phyloP scores from a whole-genome alignment of 441 rosid species.

The Erodium texanum region DNA sequence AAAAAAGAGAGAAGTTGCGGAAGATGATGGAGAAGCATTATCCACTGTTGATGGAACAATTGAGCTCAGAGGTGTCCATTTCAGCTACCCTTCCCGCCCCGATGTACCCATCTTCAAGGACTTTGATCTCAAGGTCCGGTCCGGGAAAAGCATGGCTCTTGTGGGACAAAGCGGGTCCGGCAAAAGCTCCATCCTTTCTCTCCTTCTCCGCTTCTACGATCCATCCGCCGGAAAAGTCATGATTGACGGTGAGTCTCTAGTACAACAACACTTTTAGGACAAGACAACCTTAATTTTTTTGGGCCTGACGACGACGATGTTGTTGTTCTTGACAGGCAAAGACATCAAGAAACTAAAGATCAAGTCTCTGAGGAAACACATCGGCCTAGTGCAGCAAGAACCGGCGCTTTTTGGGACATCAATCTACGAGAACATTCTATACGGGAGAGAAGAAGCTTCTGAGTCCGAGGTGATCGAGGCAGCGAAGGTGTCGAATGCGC shows the following conservation, averaged over 20 bases:
- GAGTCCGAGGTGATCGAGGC: slow-evolving; percentile 95
- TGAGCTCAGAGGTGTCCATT: slow-evolving; percentile 88
- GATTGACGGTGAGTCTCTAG: slow-evolving; percentile 52
- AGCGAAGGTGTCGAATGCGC: slow-evolving; percentile 86
- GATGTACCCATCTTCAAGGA: slow-evolving; percentile 80
- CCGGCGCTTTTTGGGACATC: slow-evolving; percentile 86
- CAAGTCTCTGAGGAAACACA: slow-evolving; percentile 79
- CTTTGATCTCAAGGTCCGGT: slow-evolving; percentile 72
- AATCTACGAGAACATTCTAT: slow-evolving; percentile 85
- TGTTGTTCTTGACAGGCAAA: slow-evolving; percentile 19
- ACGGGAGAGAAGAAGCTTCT: slow-evolving; percentile 71
- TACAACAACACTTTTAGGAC: not conserved
- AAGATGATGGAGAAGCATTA: slow-evolving; percentile 75
- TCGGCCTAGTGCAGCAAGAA: slow-evolving; percentile 91
- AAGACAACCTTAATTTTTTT: too few species aligned
- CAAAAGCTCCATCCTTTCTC: slow-evolving; percentile 84
- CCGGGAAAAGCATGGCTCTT: slow-evolving; percentile 92
- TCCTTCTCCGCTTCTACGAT: slow-evolving; percentile 76
- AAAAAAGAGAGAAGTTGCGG: slow-evolving; percentile 91
- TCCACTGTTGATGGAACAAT: slow-evolving; percentile 85
- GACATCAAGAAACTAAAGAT: slow-evolving; percentile 87
- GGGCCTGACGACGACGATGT: too few species aligned
- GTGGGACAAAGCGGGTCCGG: slow-evolving; percentile 99
- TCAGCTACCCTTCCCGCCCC: slow-evolving; percentile 87
- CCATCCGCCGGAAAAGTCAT: slow-evolving; percentile 81